Percentiles rank a stretch among this genome's conserved stretches.
Evolutionary conservation across 495 filamentous ascomycete species (phyloP).

Genomic region (Podospora pseudoanserina): DNA sequence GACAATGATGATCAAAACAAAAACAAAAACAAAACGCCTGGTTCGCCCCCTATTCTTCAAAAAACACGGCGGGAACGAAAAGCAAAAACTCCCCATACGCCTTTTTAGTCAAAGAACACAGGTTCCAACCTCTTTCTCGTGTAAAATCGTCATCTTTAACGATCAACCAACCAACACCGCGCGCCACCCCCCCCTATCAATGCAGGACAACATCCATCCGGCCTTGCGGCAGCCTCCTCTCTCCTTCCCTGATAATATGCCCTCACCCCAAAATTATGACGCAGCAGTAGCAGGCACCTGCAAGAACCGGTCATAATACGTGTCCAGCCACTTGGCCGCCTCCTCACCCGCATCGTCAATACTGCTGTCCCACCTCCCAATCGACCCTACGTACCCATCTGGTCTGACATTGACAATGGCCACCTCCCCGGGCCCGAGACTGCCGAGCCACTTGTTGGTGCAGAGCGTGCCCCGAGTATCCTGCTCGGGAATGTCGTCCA

Average conservation of each 20-base stretch:
- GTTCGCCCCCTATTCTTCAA: not conserved
- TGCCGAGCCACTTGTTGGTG: slow-evolving; percentile 62
- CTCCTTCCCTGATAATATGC: too few relatives aligned
- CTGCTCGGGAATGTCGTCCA: slow-evolving; percentile 53
- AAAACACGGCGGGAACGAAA: not conserved
- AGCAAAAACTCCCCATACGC: not conserved
- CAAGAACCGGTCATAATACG: slow-evolving; percentile 57
- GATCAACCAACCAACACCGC: not conserved
- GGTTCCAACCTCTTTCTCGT: not conserved
- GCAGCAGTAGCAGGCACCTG: slow-evolving; percentile 29
- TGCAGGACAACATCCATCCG: too few relatives aligned
- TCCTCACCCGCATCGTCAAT: slow-evolving; percentile 42
- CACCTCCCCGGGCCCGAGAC: slow-evolving; percentile 46
- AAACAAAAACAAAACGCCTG: not conserved
- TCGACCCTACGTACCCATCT: slow-evolving; percentile 64
- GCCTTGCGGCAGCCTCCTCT: too few relatives aligned
- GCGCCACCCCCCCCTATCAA: too few relatives aligned
- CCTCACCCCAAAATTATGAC: not conserved
- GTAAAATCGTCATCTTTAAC: not conserved
- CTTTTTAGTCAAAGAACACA: slow-evolving; percentile 2
- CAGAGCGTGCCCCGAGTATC: slow-evolving; percentile 50
- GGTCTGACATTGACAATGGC: slow-evolving; percentile 61
- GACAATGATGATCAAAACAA: not conserved
- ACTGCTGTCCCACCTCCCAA: slow-evolving; percentile 50
- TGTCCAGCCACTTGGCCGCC: slow-evolving; percentile 54